Evolutionary conservation across 2,329 filamentous ascomycete species (phyloP).

Genomic region (Colletotrichum eremochloae): DNA sequence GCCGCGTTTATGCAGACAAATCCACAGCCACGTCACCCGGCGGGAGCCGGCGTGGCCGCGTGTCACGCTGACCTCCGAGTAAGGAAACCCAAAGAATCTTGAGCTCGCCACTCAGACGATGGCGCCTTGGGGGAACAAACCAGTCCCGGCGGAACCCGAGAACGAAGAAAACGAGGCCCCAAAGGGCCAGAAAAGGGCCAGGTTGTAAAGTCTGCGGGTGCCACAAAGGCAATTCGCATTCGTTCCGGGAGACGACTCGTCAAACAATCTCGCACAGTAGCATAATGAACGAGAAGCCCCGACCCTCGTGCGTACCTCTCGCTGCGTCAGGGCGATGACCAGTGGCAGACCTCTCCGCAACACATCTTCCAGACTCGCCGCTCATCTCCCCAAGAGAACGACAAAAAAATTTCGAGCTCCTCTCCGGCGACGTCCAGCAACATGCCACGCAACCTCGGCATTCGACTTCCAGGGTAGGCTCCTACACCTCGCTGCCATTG

Average conservation of each 20-base stretch:
- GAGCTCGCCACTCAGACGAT: background rate
- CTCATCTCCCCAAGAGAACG: background rate
- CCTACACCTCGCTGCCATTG: background rate
- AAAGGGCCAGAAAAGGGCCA: background rate
- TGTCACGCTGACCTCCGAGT: background rate
- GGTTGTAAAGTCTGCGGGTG: background rate
- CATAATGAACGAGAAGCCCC: background rate
- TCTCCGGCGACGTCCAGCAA: background rate
- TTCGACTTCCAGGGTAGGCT: background rate
- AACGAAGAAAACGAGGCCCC: background rate
- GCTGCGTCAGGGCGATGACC: background rate
- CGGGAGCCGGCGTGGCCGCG: background rate
- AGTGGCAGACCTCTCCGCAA: background rate
- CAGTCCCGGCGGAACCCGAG: background rate
- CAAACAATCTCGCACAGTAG: background rate
- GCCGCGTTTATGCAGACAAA: background rate
- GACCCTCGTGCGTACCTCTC: background rate
- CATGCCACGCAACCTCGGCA: background rate
- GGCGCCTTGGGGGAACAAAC: too few species aligned
- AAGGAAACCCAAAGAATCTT: background rate
- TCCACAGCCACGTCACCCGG: background rate
- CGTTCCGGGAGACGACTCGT: background rate
- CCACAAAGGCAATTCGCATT: too few species aligned
- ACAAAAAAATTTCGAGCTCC: rapidly evolving
- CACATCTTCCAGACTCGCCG: background rate